Conservation (phyloP, 768 basidiomycete species). For the Boletus pseudo-olivaceus region DNA sequence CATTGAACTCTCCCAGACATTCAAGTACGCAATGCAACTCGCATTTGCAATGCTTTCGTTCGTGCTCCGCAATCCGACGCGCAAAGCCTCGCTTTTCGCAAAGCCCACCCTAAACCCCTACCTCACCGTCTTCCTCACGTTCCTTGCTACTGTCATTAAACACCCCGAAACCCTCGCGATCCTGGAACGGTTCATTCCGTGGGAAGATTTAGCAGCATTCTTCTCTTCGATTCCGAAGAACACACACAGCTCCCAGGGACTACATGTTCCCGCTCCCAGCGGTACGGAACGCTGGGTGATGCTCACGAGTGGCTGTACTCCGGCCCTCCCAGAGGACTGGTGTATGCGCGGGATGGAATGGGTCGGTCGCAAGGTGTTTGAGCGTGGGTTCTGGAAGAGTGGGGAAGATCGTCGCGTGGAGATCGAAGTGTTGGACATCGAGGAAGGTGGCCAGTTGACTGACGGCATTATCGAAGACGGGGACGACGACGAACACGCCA, state of each 20-base stretch:
- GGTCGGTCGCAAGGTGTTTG: slow-evolving; percentile 86
- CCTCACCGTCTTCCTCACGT: slow-evolving; percentile 81
- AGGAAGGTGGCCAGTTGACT: slow-evolving; percentile 52
- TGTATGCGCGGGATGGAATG: slow-evolving; percentile 95
- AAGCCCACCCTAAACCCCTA: slow-evolving; percentile 75
- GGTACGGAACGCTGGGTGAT: slow-evolving; percentile 58
- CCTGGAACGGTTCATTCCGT: slow-evolving; percentile 79
- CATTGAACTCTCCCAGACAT: slow-evolving; percentile 55
- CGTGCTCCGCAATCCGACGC: slow-evolving; percentile 61
- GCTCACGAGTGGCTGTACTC: slow-evolving; percentile 64
- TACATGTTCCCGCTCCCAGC: slow-evolving; percentile 29
- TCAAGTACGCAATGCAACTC: slow-evolving; percentile 75
- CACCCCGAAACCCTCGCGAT: slow-evolving; percentile 56
- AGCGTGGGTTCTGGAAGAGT: slow-evolving; percentile 92
- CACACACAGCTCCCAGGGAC: slow-evolving; percentile 45
- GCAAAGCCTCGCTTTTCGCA: slow-evolving; percentile 55
- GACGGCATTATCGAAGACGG: slow-evolving; percentile 87
- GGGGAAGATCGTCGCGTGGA: slow-evolving; percentile 65
- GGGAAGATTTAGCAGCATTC: slow-evolving; percentile 68
- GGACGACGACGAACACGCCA: slow-evolving; percentile 42
- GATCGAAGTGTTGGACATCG: slow-evolving; percentile 71
- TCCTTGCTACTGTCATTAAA: slow-evolving; percentile 74
- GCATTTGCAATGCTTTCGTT: slow-evolving; percentile 74
- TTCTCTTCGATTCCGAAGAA: slow-evolving; percentile 58
- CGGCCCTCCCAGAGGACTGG: slow-evolving; percentile 91